These are phyloP conservation scores for Globisporangium irregulare DNA, from an alignment of 352 stramenopile species.

Conservation along the genomic window DNA sequence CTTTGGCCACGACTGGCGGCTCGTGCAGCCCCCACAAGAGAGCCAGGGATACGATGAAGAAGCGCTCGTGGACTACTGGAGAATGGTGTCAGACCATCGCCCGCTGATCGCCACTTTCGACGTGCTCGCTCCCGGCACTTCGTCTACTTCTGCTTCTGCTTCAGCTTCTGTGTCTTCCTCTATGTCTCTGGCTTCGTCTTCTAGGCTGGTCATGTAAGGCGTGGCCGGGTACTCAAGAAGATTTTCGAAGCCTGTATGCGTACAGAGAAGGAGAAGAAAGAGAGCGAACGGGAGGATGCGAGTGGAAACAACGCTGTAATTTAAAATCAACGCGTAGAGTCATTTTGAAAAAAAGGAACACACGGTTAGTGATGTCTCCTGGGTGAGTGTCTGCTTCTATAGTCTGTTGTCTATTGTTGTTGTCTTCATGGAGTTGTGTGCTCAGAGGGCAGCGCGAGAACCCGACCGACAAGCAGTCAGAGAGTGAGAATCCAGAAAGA, in stretches of 20 bases:
- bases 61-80: conserved; percentile 79
- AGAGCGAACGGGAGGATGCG: not conserved
- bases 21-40: conserved; percentile 41
- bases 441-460: not conserved
- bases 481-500: not conserved
- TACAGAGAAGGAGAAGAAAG: not conserved
- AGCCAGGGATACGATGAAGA: conserved; percentile 47
- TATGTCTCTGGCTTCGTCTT: not conserved
- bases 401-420: not conserved
- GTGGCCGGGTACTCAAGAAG: not conserved
- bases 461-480: not conserved
- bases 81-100: conserved; percentile 76
- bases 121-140: conserved; percentile 17
- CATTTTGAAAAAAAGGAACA: not conserved
- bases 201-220: not conserved
- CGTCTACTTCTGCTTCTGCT: not conserved
- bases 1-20: conserved; percentile 69
- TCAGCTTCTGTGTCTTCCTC: not conserved
- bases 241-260: not conserved
- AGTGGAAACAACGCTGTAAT: conserved; percentile 6
- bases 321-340: conserved; percentile 13
- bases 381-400: not conserved
- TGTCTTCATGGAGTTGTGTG: not conserved
- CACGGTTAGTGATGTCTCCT: not conserved
- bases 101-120: conserved; percentile 68